Evolutionary conservation across 2,329 filamentous ascomycete genomes (phyloP).

Genomic region (Pseudocercospora eumusae): DNA sequence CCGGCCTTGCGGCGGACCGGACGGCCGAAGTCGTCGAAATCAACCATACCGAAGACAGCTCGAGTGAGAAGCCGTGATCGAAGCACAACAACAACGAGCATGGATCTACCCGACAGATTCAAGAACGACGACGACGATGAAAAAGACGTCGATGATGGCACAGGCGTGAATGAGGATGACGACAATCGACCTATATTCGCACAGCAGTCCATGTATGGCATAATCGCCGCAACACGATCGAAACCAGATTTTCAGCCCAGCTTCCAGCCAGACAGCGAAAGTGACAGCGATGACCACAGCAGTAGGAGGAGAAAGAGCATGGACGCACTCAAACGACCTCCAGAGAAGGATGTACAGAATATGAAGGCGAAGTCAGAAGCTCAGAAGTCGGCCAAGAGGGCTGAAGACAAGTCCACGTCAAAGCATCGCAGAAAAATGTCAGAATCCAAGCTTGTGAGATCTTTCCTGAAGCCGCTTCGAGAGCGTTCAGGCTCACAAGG

Average conservation of each 20-base stretch:
- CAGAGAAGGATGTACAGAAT: slow-evolving; percentile 13
- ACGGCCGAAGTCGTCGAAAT: background rate
- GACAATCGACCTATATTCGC: slow-evolving; percentile 57
- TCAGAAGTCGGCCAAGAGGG: slow-evolving; percentile 9
- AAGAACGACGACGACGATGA: slow-evolving; percentile 25
- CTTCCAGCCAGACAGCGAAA: slow-evolving; percentile 72
- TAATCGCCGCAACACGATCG: slow-evolving; percentile 86
- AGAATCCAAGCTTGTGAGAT: slow-evolving; percentile 65
- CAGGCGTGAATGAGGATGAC: slow-evolving; percentile 13
- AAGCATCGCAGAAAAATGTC: slow-evolving; percentile 61
- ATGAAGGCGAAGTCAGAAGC: slow-evolving; percentile 6
- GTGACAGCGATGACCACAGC: slow-evolving; percentile 54
- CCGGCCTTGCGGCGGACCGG: slow-evolving; percentile 1
- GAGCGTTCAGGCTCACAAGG: slow-evolving; percentile 38
- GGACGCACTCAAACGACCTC: slow-evolving; percentile 7
- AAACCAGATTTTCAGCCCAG: slow-evolving; percentile 71
- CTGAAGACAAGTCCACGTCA: slow-evolving; percentile 11
- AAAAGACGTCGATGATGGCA: slow-evolving; percentile 28
- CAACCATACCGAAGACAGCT: background rate
- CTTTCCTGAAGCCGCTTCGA: slow-evolving; percentile 60
- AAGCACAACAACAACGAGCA: slow-evolving; percentile 8
- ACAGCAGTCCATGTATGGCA: slow-evolving; percentile 91
- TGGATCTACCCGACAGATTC: slow-evolving; percentile 28
- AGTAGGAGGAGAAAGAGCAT: slow-evolving; percentile 19
- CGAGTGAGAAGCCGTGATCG: slow-evolving; percentile 13